phyloP scores from a whole-genome alignment of 768 basidiomycete species.

The Termitomyces sp. region DNA sequence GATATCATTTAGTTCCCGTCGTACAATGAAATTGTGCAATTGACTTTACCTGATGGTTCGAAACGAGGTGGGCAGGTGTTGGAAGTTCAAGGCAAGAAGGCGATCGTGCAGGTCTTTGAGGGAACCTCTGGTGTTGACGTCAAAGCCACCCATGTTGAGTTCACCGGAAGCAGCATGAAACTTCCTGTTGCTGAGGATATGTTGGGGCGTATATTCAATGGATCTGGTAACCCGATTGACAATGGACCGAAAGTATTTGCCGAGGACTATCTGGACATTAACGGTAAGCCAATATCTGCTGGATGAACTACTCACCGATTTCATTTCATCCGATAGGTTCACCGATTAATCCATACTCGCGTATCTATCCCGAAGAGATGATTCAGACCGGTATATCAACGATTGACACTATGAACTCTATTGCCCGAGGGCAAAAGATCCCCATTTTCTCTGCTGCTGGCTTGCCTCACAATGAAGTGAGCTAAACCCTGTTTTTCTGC shows the following conservation, averaged over 20 bases:
- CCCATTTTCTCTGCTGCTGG: constrained; percentile 99
- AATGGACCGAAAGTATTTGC: constrained; percentile 99
- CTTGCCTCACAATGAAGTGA: constrained; percentile 96
- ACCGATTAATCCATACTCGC: constrained; percentile 96
- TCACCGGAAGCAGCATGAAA: constrained; percentile 98
- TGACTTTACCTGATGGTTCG: constrained; percentile 93
- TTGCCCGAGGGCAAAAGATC: constrained; percentile 99
- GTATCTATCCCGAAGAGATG: constrained; percentile 99
- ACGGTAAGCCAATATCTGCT: constrained; percentile 54
- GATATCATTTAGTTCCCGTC: constrained; percentile 72
- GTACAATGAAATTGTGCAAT: constrained; percentile 96
- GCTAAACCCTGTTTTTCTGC: constrained; percentile 17
- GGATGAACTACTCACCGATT: constrained; percentile 12
- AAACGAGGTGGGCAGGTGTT: constrained; percentile 96
- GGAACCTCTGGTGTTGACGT: constrained; percentile 98
- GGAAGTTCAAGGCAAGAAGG: constrained; percentile 98
- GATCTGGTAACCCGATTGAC: constrained; percentile 96
- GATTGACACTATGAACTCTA: constrained; percentile 97
- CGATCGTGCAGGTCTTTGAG: constrained; percentile 99
- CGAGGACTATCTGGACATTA: constrained; percentile 98
- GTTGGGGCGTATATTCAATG: constrained; percentile 99
- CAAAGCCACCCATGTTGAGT: constrained; percentile 95
- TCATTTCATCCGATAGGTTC: constrained; percentile 56
- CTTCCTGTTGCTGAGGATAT: constrained; percentile 98
- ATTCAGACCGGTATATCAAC: constrained; percentile 99